Evolutionary conservation across 1,139 yeast species (phyloP).

Genomic region (Kurtzmaniella quercitrusa): DNA sequence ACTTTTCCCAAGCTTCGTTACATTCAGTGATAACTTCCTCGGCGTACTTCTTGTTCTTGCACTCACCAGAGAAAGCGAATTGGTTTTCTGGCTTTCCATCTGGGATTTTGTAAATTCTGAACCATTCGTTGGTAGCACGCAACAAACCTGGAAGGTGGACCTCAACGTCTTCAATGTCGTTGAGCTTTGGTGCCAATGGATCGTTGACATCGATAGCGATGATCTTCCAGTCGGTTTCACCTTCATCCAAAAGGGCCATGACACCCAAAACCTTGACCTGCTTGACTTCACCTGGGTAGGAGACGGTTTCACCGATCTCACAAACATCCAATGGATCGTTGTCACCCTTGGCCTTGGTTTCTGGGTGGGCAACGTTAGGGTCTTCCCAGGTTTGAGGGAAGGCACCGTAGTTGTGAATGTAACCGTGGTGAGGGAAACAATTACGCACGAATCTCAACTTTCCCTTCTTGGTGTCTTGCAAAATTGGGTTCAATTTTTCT

Average conservation of each 20-base stretch:
- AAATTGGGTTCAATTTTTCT: constrained; percentile 75
- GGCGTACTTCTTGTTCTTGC: constrained; percentile 67
- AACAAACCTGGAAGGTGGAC: constrained; percentile 79
- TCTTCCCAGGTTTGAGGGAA: constrained; percentile 97
- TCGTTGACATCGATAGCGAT: constrained; percentile 81
- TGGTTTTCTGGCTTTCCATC: constrained; percentile 86
- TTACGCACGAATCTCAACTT: constrained; percentile 79
- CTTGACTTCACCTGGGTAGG: constrained; percentile 71
- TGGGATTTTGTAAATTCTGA: constrained; percentile 91
- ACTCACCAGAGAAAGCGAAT: constrained; percentile 82
- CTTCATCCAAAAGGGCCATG: constrained; percentile 92
- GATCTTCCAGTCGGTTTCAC: constrained; percentile 97
- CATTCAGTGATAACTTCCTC: constrained; percentile 70
- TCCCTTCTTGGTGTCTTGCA: constrained; percentile 84
- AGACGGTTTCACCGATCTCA: constrained; percentile 76
- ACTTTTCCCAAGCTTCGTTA: constrained; percentile 70
- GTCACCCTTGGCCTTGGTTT: constrained; percentile 84
- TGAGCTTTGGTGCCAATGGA: constrained; percentile 69
- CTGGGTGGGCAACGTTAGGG: constrained; percentile 63
- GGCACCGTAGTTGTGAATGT: constrained; percentile 90
- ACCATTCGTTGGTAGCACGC: constrained; percentile 86
- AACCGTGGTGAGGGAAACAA: constrained; percentile 87
- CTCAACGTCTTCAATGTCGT: constrained; percentile 81
- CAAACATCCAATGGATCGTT: constrained; percentile 96
- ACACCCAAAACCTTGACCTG: constrained; percentile 90